Evolutionary conservation across 805 yeast species (phyloP).

Genomic region (Wickerhamiella allomyrinae): DNA sequence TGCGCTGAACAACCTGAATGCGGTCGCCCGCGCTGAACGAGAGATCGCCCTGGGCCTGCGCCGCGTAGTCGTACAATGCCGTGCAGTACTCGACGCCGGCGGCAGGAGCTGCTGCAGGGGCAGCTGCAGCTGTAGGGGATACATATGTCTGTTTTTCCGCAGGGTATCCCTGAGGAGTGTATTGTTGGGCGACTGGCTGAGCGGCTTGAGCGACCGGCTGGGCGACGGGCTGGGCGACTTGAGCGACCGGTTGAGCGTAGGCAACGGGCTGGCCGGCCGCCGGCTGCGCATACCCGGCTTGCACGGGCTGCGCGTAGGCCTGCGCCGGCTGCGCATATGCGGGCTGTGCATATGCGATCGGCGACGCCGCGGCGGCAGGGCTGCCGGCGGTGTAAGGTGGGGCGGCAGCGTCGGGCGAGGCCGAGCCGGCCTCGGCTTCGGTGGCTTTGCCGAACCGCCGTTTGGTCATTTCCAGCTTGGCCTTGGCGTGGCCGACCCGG

Average conservation of each 20-base stretch:
- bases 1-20: conserved; percentile 69
- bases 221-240: conserved; percentile 11
- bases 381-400: conserved; percentile 4
- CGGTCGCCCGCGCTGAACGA: conserved; percentile 76
- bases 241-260: conserved; percentile 19
- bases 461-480: conserved; percentile 69
- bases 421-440: conserved; percentile 29
- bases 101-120: conserved; percentile 22
- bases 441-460: conserved; percentile 38
- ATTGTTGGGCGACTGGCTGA: too few species aligned
- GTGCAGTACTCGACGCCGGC: conserved; percentile 41
- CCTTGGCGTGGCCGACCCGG: conserved; percentile 75
- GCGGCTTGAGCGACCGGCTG: conserved; percentile 11
- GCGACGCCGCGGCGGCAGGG: background rate
- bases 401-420: conserved; percentile 21
- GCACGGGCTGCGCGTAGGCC: conserved; percentile 18
- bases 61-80: conserved; percentile 80
- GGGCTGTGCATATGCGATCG: conserved; percentile 6
- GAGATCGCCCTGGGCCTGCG: conserved; percentile 89
- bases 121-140: conserved; percentile 21
- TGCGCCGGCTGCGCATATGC: conserved; percentile 21
- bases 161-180: conserved; percentile 16
- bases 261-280: conserved; percentile 17
- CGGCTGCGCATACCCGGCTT: conserved; percentile 14
- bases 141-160: conserved; percentile 19